Evolutionary conservation across 2,329 filamentous ascomycete species (phyloP).

Genomic region (Scopulariopsis brevicaulis): DNA sequence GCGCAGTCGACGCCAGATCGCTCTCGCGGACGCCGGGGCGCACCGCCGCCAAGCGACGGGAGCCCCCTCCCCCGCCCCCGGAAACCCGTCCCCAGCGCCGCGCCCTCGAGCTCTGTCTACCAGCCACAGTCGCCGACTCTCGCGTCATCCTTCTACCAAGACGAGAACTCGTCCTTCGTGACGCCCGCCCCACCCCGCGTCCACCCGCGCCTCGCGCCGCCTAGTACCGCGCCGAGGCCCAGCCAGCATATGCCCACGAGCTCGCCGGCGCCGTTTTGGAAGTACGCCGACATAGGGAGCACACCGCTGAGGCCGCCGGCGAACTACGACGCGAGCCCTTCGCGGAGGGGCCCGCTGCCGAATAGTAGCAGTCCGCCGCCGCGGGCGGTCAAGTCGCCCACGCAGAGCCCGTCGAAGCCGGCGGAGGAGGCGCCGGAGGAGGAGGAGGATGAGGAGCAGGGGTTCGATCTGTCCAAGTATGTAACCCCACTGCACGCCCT

Average conservation of each 20-base stretch:
- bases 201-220: conserved; percentile 64
- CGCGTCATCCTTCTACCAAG: conserved; percentile 50
- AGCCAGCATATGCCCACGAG: conserved; percentile 80
- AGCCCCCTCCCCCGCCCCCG: conserved; percentile 50
- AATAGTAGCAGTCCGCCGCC: conserved; percentile 50
- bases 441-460: conserved; percentile 34
- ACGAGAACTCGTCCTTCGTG: conserved; percentile 50
- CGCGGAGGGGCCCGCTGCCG: conserved; percentile 34
- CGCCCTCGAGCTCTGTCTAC: conserved; percentile 35
- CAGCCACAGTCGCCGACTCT: conserved; percentile 46
- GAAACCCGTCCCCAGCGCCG: conserved; percentile 26
- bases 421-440: conserved; percentile 18
- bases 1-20: conserved; percentile 48
- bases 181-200: conserved; percentile 65
- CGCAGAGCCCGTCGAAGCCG: conserved; percentile 24
- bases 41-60: conserved; percentile 38
- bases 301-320: conserved; percentile 48
- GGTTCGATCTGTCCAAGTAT: conserved; percentile 49
- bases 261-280: conserved; percentile 81
- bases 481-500: conserved; percentile 8
- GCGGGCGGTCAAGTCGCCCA: conserved; percentile 35
- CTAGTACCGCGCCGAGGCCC: conserved; percentile 69
- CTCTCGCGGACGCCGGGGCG: conserved; percentile 9
- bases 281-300: conserved; percentile 66
- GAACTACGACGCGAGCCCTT: conserved; percentile 47